Percentiles rank a stretch among this genome's conserved stretches.
Conservation (phyloP, 2,329 filamentous ascomycete genomes). For the Ceratocystiopsis minuta region DNA sequence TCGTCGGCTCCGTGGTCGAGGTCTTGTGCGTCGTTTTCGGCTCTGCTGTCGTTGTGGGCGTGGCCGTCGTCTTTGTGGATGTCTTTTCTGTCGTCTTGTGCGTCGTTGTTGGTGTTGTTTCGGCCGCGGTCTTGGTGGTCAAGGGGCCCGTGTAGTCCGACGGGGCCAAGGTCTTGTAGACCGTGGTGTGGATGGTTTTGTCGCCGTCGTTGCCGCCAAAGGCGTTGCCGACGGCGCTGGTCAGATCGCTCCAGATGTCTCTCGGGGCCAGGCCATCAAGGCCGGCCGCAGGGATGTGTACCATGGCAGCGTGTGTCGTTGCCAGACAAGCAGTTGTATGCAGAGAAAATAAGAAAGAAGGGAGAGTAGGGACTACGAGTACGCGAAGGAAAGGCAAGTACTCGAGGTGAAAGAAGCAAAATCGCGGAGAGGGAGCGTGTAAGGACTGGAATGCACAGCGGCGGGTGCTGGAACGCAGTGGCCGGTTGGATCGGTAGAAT, state of each 20-base stretch:
- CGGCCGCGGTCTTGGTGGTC: conserved; percentile 3
- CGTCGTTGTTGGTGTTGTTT: neutral
- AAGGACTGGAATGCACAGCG: no score
- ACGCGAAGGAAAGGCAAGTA: no score
- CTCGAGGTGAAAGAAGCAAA: no score
- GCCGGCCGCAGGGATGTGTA: neutral
- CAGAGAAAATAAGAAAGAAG: no score
- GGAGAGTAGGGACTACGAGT: no score
- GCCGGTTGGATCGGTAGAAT: no score
- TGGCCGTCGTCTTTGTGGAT: neutral
- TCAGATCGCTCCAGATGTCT: conserved; percentile 1
- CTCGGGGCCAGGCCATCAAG: neutral
- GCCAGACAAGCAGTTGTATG: no score
- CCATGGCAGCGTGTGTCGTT: no score
- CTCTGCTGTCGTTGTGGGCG: conserved; percentile 1
- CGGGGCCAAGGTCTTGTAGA: neutral
- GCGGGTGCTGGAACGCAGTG: no score
- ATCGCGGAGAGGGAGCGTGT: neutral
- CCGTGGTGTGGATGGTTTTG: conserved; percentile 1
- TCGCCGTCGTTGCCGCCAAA: conserved; percentile 1
- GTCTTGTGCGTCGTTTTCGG: neutral
- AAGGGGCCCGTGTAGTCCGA: neutral
- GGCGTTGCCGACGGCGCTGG: conserved; percentile 7
- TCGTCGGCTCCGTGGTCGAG: neutral
- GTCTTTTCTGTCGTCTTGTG: neutral